phyloP scores from a whole-genome alignment of 306 rosid genomes.

The Argentina anserina region DNA sequence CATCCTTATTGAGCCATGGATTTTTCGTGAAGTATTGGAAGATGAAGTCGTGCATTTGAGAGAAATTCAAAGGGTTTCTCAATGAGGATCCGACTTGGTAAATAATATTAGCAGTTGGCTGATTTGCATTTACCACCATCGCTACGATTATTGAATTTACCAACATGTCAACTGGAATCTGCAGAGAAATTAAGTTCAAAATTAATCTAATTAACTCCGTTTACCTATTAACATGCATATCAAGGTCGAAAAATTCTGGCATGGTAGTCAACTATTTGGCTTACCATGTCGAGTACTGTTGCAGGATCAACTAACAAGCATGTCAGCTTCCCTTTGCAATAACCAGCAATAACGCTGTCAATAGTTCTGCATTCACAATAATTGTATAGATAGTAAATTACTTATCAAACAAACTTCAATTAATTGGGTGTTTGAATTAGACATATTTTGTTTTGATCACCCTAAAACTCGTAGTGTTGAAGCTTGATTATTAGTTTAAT shows the following conservation, averaged over 20 bases:
- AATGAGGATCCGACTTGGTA: conserved; percentile 41
- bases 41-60: background rate
- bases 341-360: conserved; percentile 29
- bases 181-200: background rate
- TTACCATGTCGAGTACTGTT: conserved; percentile 36
- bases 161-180: conserved; percentile 53
- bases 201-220: background rate
- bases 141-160: conserved; percentile 34
- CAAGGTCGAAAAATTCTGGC: too few species aligned
- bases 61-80: conserved; percentile 26
- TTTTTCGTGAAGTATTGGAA: conserved; percentile 23
- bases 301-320: conserved; percentile 30
- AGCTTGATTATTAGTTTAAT: background rate
- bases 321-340: conserved; percentile 37
- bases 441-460: background rate
- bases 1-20: conserved; percentile 16
- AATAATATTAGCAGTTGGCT: conserved; percentile 8
- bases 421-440: background rate
- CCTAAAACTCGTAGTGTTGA: background rate
- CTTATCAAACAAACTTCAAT: background rate
- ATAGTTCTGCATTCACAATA: conserved; percentile 31
- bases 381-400: background rate
- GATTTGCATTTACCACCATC: conserved; percentile 22
- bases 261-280: background rate
- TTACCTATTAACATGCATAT: background rate